These are phyloP conservation scores for Jamesozyma piceae DNA, from an alignment of 805 yeast genomes.

Conservation along the genomic window DNA sequence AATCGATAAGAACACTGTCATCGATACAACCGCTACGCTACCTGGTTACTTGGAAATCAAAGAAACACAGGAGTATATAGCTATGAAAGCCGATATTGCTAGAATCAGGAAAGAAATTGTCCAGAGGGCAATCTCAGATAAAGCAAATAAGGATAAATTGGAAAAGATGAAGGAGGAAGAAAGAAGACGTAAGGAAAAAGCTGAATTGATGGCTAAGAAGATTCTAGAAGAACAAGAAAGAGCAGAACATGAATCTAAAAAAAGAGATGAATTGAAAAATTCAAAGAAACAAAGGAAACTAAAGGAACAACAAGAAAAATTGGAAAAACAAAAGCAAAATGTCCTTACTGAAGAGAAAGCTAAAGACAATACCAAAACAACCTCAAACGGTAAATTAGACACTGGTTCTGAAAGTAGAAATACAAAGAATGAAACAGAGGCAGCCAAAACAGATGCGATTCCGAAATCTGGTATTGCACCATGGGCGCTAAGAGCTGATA, in stretches of 20 bases:
- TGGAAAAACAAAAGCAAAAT: conserved; percentile 1
- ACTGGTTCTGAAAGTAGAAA: neutral
- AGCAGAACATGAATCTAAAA: conserved; percentile 5
- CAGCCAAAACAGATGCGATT: neutral
- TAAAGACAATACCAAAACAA: conserved; percentile 6
- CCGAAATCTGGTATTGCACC: conserved; percentile 12
- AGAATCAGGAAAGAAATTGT: neutral
- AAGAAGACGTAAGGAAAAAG: conserved; percentile 10
- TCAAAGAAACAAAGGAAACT: conserved; percentile 10
- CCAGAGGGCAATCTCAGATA: neutral
- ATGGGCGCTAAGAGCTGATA: conserved; percentile 22
- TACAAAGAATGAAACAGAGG: neutral
- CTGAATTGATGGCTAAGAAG: conserved; percentile 19
- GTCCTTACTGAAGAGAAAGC: conserved; percentile 2
- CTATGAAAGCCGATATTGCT: neutral
- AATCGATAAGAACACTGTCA: conserved; percentile 4
- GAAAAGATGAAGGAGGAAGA: conserved; percentile 1
- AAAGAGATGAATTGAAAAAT: conserved; percentile 5
- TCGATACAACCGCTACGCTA: neutral
- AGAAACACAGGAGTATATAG: conserved; percentile 2
- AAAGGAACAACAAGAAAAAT: conserved; percentile 9
- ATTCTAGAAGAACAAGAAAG: conserved; percentile 12
- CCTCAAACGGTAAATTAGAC: conserved; percentile 4
- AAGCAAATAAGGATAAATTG: neutral
- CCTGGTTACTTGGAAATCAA: conserved; percentile 5